These are phyloP conservation scores for Zizania latifolia DNA, from an alignment of 176 grass and related monocot genomes.

Conservation along the genomic window DNA sequence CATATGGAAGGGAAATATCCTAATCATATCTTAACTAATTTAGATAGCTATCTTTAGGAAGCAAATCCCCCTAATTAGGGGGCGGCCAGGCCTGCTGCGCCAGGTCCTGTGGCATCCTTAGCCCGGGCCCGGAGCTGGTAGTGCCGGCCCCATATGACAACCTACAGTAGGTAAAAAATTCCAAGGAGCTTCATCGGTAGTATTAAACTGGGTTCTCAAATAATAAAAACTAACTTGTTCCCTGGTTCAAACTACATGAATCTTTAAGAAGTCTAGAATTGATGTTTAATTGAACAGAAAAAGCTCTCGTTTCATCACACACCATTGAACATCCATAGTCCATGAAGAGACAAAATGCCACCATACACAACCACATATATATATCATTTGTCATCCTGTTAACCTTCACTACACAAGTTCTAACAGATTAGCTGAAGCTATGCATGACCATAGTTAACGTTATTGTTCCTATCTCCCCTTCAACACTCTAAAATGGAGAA, in stretches of 20 bases:
- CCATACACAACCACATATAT: background rate
- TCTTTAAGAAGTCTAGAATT: background rate
- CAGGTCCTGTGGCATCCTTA: too few species aligned
- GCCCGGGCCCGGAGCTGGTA: too few species aligned
- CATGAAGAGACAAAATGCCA: background rate
- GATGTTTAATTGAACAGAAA: background rate
- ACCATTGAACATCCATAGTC: background rate
- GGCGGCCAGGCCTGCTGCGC: too few species aligned
- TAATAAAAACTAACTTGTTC: background rate
- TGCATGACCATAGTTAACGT: background rate
- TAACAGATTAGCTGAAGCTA: background rate
- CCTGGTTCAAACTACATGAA: background rate
- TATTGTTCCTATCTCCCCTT: background rate
- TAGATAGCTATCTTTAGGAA: too few species aligned
- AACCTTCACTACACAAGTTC: background rate
- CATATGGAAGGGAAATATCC: too few species aligned
- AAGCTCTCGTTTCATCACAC: background rate
- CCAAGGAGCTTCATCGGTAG: background rate
- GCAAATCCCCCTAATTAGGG: too few species aligned
- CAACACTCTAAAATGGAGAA: background rate
- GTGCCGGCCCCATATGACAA: too few species aligned
- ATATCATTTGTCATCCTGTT: background rate
- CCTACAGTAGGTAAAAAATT: too few species aligned
- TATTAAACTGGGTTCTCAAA: background rate
- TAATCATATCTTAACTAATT: too few species aligned